Evolutionary conservation across 2,329 filamentous ascomycete species (phyloP).

Genomic region (Didymella arachidicola): DNA sequence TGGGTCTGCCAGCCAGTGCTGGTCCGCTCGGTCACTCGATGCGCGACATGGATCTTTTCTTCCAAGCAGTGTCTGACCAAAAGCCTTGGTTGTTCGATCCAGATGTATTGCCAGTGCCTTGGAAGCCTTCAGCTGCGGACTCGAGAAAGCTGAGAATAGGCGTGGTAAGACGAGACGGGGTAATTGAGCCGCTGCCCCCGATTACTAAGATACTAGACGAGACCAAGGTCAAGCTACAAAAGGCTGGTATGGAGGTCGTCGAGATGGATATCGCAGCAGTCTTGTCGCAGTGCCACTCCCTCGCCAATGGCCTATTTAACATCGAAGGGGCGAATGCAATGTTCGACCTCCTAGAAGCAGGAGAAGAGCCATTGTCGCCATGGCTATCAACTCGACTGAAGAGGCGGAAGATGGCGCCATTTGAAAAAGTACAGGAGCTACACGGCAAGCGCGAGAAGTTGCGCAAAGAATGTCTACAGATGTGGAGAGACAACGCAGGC

Average conservation of each 20-base stretch:
- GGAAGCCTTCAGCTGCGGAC: constrained; percentile 38
- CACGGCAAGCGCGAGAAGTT: constrained; percentile 62
- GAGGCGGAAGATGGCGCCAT: constrained; percentile 56
- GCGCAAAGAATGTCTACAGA: constrained; percentile 63
- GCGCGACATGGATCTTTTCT: constrained; percentile 62
- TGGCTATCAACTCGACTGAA: constrained; percentile 65
- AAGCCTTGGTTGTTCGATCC: constrained; percentile 61
- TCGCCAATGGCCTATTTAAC: constrained; percentile 66
- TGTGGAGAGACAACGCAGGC: constrained; percentile 61
- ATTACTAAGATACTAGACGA: constrained; percentile 58
- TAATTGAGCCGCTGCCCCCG: constrained; percentile 62
- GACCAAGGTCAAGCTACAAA: constrained; percentile 47
- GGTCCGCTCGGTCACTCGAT: constrained; percentile 58
- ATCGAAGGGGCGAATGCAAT: constrained; percentile 65
- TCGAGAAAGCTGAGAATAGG: constrained; percentile 54
- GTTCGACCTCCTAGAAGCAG: constrained; percentile 64
- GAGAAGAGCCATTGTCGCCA: constrained; percentile 64
- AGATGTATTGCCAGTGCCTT: constrained; percentile 52
- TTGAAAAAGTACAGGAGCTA: constrained; percentile 60
- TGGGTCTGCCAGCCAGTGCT: constrained; percentile 54
- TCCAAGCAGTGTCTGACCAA: constrained; percentile 62
- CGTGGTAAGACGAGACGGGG: constrained; percentile 59
- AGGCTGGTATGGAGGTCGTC: constrained; percentile 62
- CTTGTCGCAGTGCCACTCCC: constrained; percentile 63
- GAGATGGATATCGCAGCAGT: constrained; percentile 63